Evolutionary conservation across 2,329 filamentous ascomycete genomes (phyloP).

Genomic region (Colletotrichum sp.): DNA sequence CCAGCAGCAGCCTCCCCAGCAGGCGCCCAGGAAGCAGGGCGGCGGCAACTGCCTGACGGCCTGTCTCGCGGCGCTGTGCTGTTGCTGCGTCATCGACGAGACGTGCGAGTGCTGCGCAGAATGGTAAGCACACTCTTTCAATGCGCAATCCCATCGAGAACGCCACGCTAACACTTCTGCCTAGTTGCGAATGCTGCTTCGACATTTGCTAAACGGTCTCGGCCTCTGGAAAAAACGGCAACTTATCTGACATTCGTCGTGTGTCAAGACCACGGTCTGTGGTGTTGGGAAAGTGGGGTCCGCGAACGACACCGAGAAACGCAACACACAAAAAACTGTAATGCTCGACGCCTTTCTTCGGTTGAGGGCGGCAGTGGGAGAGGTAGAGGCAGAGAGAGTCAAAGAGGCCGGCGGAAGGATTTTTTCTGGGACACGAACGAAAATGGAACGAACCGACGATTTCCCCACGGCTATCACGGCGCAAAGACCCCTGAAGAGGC

Average conservation of each 20-base stretch:
- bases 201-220: conserved; percentile 22
- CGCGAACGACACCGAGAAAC: not conserved
- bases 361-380: not conserved
- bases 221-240: not conserved
- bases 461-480: not conserved
- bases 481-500: not conserved
- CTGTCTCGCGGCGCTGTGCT: conserved; percentile 54
- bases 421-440: not conserved
- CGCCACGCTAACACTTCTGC: not conserved
- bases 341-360: not conserved
- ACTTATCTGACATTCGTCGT: not conserved
- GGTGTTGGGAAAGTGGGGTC: not conserved
- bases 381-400: not conserved
- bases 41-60: conserved; percentile 48
- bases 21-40: conserved; percentile 29
- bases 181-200: conserved; percentile 41
- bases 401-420: not conserved
- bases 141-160: not conserved
- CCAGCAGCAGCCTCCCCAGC: conserved; percentile 38
- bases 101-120: conserved; percentile 49
- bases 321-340: not conserved
- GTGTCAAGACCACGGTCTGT: not conserved
- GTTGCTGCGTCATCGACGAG: conserved; percentile 55
- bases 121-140: conserved; percentile 34
- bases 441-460: not conserved